Evolutionary conservation across 768 basidiomycete species (phyloP).

Genomic region (Russula abietina): DNA sequence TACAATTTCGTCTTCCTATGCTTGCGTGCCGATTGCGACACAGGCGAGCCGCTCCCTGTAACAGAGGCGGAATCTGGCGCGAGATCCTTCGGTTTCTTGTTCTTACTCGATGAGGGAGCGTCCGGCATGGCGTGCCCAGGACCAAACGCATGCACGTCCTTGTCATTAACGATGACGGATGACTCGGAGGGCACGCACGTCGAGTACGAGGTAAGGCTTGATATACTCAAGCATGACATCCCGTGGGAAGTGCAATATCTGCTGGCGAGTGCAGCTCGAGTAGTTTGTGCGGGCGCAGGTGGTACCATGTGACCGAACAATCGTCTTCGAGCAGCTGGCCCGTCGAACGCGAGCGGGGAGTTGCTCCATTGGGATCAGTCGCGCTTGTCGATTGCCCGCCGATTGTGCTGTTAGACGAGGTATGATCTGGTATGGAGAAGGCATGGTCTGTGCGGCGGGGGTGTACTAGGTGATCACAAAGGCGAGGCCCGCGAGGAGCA

Average conservation of each 20-base stretch:
- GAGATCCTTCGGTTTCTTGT: constrained; percentile 23
- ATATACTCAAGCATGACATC: constrained; percentile 39
- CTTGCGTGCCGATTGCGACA: constrained; percentile 21
- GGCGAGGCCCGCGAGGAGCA: no score
- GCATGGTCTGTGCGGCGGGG: no score
- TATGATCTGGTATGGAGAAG: no score
- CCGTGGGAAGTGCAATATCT: constrained; percentile 41
- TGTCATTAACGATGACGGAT: constrained; percentile 34
- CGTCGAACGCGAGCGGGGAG: constrained; percentile 47
- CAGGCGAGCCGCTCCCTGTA: background rate
- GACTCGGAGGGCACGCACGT: constrained; percentile 48
- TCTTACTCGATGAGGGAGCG: background rate
- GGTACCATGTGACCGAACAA: constrained; percentile 50
- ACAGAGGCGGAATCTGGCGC: background rate
- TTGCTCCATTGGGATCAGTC: background rate
- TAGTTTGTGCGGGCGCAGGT: constrained; percentile 55
- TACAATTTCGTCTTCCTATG: constrained; percentile 40
- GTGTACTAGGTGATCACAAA: no score
- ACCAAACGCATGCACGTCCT: constrained; percentile 19
- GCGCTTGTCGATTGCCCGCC: no score
- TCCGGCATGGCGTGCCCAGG: background rate
- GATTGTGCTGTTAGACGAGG: no score
- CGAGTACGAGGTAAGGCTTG: constrained; percentile 55
- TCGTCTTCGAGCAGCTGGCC: constrained; percentile 69
- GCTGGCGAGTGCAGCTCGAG: constrained; percentile 55